phyloP scores from a whole-genome alignment of 164 flowering plant genomes.

The Vitis rupestris region DNA sequence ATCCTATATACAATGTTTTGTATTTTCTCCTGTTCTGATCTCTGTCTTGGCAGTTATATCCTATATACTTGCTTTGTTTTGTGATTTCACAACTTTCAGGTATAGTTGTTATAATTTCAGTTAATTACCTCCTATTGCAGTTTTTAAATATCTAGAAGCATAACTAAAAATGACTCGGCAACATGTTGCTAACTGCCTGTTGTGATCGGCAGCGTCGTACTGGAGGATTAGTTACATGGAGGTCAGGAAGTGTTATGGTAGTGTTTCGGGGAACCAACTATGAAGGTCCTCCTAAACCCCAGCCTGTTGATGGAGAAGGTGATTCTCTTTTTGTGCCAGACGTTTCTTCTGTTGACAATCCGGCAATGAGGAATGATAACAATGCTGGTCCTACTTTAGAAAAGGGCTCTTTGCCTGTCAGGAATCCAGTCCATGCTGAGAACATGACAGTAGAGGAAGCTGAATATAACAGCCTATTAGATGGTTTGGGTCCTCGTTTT shows the following conservation, averaged over 20 bases:
- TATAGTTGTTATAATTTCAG: no score
- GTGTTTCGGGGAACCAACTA: slow-evolving; percentile 84
- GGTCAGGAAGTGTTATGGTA: slow-evolving; percentile 95
- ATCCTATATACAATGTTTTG: no score
- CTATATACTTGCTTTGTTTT: no score
- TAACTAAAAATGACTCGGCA: neutral
- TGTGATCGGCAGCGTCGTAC: slow-evolving; percentile 82
- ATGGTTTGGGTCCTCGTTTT: slow-evolving; percentile 95
- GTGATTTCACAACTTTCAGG: no score
- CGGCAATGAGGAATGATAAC: slow-evolving; percentile 10
- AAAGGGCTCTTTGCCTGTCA: slow-evolving; percentile 22
- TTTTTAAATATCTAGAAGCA: neutral
- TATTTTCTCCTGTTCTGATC: no score
- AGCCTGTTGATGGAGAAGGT: slow-evolving; percentile 24
- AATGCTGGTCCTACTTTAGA: slow-evolving; percentile 22
- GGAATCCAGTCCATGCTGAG: slow-evolving; percentile 19
- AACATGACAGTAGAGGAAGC: slow-evolving; percentile 73
- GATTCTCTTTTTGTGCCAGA: slow-evolving; percentile 66
- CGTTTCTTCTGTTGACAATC: slow-evolving; percentile 43
- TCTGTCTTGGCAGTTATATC: no score
- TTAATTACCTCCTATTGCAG: neutral
- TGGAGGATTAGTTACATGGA: slow-evolving; percentile 89
- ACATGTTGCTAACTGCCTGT: slow-evolving; percentile 21
- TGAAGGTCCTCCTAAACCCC: slow-evolving; percentile 59
- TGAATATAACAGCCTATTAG: slow-evolving; percentile 70